Conservation (phyloP, 1,284 basidiomycete genomes). For the Retiboletus flavoniger region DNA sequence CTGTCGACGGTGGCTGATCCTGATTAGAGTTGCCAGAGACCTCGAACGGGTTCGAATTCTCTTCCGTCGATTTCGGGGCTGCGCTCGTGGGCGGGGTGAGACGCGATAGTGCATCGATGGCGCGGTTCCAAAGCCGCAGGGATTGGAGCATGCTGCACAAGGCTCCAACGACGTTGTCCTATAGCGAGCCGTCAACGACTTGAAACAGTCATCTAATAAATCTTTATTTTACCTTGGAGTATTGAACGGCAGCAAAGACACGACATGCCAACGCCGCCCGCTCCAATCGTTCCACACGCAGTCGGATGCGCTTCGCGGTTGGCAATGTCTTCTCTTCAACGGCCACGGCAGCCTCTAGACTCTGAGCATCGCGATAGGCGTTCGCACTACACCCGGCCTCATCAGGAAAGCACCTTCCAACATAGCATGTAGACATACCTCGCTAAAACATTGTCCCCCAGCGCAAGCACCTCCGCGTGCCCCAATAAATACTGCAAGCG, state of each 20-base stretch:
- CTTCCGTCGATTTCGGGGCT: constrained; percentile 28
- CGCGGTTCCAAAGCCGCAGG: constrained; percentile 78
- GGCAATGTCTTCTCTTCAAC: constrained; percentile 50
- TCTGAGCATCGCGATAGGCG: constrained; percentile 59
- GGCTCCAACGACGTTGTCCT: constrained; percentile 68
- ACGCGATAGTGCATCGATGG: constrained; percentile 67
- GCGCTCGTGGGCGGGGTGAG: constrained; percentile 44
- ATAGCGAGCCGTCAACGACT: constrained; percentile 4
- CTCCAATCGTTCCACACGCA: constrained; percentile 60
- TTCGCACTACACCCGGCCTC: constrained; percentile 40
- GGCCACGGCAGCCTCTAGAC: constrained; percentile 42
- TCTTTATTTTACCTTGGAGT: constrained; percentile 55
- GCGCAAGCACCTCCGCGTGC: constrained; percentile 65
- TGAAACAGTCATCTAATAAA: neutral
- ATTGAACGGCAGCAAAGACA: constrained; percentile 67
- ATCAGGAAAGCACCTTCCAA: neutral
- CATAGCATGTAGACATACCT: constrained; percentile 47
- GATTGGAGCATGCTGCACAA: constrained; percentile 67
- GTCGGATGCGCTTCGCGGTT: constrained; percentile 55
- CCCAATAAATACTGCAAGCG: constrained; percentile 60
- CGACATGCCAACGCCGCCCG: constrained; percentile 69
- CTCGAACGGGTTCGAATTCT: constrained; percentile 61
- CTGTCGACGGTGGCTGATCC: constrained; percentile 33
- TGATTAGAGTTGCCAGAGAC: constrained; percentile 36
- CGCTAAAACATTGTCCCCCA: constrained; percentile 56